A percentile compares a stretch with the other conserved stretches of the same genome.
phyloP scores from a whole-genome alignment of 371 early-diverging fungal genomes.

The Parasitella parasitica region DNA sequence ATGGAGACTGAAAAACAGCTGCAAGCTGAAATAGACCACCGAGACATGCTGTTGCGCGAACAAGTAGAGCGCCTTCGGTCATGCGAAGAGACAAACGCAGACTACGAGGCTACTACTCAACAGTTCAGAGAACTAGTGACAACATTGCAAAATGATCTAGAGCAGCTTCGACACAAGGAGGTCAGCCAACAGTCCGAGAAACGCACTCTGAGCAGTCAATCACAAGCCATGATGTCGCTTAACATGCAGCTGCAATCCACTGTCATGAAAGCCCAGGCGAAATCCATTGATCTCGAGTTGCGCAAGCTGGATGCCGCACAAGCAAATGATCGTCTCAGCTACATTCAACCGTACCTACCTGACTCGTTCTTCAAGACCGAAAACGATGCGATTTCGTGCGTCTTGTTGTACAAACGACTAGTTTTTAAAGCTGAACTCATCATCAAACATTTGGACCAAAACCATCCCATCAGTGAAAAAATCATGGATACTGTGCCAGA shows the following conservation, averaged over 20 bases:
- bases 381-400: constrained; percentile 71
- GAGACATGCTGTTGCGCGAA: constrained; percentile 69
- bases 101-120: constrained; percentile 80
- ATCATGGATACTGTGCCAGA: constrained; percentile 54
- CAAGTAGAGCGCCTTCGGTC: constrained; percentile 58
- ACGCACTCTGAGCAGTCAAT: constrained; percentile 61
- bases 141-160: constrained; percentile 72
- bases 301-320: constrained; percentile 83
- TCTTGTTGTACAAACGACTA: constrained; percentile 78
- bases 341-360: constrained; percentile 77
- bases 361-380: constrained; percentile 82
- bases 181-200: constrained; percentile 53
- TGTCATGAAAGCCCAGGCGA: constrained; percentile 83
- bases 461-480: constrained; percentile 58
- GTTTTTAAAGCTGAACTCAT: constrained; percentile 80
- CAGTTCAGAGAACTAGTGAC: constrained; percentile 87
- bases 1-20: constrained; percentile 83
- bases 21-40: constrained; percentile 80
- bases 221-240: constrained; percentile 85
- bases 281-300: constrained; percentile 87
- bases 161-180: constrained; percentile 67
- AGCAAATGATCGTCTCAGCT: constrained; percentile 73
- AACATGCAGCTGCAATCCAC: constrained; percentile 80
- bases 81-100: constrained; percentile 79
- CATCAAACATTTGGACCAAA: constrained; percentile 75